Conservation (phyloP, 768 basidiomycete genomes). For the Paxillus involutus region DNA sequence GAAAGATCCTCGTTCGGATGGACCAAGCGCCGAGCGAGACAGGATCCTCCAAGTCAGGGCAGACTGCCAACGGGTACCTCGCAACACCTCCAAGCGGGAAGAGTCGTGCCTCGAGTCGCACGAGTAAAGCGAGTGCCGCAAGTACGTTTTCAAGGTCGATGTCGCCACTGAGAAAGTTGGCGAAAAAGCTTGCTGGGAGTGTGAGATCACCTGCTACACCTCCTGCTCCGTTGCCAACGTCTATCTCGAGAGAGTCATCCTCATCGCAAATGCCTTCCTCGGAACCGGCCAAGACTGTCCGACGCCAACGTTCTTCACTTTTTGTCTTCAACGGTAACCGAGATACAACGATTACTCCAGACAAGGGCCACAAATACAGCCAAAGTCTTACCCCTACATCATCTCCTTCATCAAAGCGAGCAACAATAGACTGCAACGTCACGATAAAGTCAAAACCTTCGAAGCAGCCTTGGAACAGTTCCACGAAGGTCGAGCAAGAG, state of each 20-base stretch:
- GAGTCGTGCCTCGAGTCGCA: constrained; percentile 40
- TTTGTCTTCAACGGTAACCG: constrained; percentile 50
- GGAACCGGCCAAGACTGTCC: constrained; percentile 46
- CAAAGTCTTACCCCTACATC: constrained; percentile 72
- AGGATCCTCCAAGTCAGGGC: constrained; percentile 67
- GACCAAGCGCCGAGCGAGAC: constrained; percentile 63
- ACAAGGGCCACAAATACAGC: constrained; percentile 65
- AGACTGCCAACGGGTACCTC: constrained; percentile 57
- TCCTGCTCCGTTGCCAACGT: constrained; percentile 44
- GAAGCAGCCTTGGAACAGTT: constrained; percentile 76
- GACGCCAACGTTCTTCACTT: constrained; percentile 65
- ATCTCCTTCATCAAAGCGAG: constrained; percentile 47
- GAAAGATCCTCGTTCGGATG: constrained; percentile 50
- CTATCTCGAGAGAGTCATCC: constrained; percentile 37
- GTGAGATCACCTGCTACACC: constrained; percentile 38
- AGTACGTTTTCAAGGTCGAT: constrained; percentile 72
- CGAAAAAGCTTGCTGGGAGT: constrained; percentile 62
- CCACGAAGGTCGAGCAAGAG: constrained; percentile 68
- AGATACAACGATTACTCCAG: constrained; percentile 51
- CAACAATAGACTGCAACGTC: constrained; percentile 32
- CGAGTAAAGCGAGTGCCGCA: constrained; percentile 33
- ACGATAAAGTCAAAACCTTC: constrained; percentile 40
- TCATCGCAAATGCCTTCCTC: constrained; percentile 46
- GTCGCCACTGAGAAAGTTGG: constrained; percentile 79
- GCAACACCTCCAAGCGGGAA: constrained; percentile 58